Conservation (phyloP, 176 grass and related monocot genomes). For the Oryza glaberrima region DNA sequence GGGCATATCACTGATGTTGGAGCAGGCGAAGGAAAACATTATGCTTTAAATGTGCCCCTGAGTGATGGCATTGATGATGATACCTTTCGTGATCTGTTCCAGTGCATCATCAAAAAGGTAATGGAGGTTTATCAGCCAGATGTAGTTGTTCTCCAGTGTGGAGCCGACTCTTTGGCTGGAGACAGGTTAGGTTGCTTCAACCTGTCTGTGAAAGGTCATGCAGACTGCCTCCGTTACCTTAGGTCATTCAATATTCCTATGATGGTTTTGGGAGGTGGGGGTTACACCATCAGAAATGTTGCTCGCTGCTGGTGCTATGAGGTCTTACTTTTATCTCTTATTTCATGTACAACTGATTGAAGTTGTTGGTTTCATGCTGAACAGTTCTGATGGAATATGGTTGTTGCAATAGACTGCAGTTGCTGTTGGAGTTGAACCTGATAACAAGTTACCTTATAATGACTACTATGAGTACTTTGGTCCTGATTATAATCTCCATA, state of each 20-base stretch:
- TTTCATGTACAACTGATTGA: slow-evolving; percentile 24
- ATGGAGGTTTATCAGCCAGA: slow-evolving; percentile 91
- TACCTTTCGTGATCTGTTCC: slow-evolving; percentile 74
- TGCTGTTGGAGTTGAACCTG: slow-evolving; percentile 91
- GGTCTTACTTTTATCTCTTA: slow-evolving; percentile 50
- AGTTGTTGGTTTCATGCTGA: slow-evolving; percentile 21
- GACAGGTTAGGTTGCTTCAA: slow-evolving; percentile 96
- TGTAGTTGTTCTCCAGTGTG: slow-evolving; percentile 89
- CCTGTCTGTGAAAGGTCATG: slow-evolving; percentile 86
- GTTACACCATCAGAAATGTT: slow-evolving; percentile 94
- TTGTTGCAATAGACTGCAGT: slow-evolving; percentile 73
- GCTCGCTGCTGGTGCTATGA: slow-evolving; percentile 96
- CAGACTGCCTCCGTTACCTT: slow-evolving; percentile 84
- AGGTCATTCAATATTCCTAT: slow-evolving; percentile 89
- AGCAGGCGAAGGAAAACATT: slow-evolving; percentile 66
- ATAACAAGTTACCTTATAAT: slow-evolving; percentile 87
- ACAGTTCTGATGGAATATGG: slow-evolving; percentile 22
- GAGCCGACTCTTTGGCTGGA: slow-evolving; percentile 87
- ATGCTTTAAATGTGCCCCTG: slow-evolving; percentile 87
- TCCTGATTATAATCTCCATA: slow-evolving; percentile 84
- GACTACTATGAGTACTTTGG: slow-evolving; percentile 96
- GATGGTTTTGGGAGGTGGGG: slow-evolving; percentile 92
- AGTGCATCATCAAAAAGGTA: slow-evolving; percentile 73
- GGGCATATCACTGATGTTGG: slow-evolving; percentile 81
- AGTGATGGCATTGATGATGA: slow-evolving; percentile 90